Percentiles rank a stretch among this genome's conserved stretches.
These are phyloP conservation scores for Chalciporus pseudorubinellus DNA, from an alignment of 768 basidiomycete genomes.

Conservation along the genomic window DNA sequence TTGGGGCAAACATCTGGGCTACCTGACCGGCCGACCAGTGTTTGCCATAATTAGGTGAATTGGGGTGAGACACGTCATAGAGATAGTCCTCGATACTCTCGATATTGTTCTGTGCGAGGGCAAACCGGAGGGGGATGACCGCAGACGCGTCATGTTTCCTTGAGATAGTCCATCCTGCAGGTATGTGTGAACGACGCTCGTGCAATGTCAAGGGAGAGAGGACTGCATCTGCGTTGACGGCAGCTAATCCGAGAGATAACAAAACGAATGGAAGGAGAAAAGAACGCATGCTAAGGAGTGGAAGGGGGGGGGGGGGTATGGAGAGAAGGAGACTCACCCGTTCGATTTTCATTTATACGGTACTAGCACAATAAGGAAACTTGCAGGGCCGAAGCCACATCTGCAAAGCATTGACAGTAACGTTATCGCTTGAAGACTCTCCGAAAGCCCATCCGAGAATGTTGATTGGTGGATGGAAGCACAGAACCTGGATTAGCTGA, in stretches of 20 bases:
- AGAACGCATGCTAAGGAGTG: slow-evolving; percentile 12
- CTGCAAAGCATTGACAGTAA: too few species aligned
- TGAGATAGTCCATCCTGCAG: slow-evolving; percentile 38
- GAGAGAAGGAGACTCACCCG: not conserved
- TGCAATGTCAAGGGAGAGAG: slow-evolving; percentile 11
- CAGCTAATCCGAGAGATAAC: slow-evolving; percentile 16
- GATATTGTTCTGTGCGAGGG: slow-evolving; percentile 42
- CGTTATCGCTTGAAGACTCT: too few species aligned
- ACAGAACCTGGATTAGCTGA: too few species aligned
- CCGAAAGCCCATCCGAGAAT: too few species aligned
- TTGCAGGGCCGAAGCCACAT: too few species aligned
- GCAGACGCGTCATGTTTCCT: slow-evolving; percentile 32
- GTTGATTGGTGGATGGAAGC: too few species aligned
- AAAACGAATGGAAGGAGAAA: slow-evolving; percentile 24
- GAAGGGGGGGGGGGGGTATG: not conserved
- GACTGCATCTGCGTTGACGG: not conserved
- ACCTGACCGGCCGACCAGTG: slow-evolving; percentile 43
- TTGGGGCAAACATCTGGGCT: slow-evolving; percentile 43
- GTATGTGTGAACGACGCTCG: slow-evolving; percentile 34
- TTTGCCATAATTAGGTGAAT: slow-evolving; percentile 43
- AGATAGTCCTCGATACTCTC: slow-evolving; percentile 41
- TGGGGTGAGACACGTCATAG: slow-evolving; percentile 43
- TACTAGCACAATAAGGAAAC: too few species aligned
- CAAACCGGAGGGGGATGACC: slow-evolving; percentile 44
- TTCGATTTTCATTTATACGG: not conserved